phyloP scores from a whole-genome alignment of 1,284 basidiomycete genomes.

The Microbotryum intermedium region DNA sequence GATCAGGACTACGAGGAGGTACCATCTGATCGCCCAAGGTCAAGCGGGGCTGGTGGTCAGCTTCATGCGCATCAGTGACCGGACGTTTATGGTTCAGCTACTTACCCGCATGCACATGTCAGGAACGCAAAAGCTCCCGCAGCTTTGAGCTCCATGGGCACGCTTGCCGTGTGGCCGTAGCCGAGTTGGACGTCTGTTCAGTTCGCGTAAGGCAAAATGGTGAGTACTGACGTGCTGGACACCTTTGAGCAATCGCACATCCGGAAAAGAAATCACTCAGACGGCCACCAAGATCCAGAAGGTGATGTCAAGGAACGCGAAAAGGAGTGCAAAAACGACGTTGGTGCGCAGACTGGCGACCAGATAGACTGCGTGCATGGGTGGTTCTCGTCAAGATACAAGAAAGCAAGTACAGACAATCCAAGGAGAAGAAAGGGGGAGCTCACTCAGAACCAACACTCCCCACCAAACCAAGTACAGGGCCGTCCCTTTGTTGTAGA shows the following conservation, averaged over 20 bases:
- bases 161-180: constrained; percentile 6
- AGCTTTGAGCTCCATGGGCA: constrained; percentile 12
- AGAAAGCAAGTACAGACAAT: too few relatives aligned
- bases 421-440: neutral
- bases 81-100: neutral
- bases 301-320: constrained; percentile 26
- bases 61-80: neutral
- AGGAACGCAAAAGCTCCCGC: constrained; percentile 32
- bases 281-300: constrained; percentile 28
- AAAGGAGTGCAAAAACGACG: constrained; percentile 30
- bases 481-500: constrained; percentile 26
- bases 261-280: neutral
- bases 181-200: constrained; percentile 24
- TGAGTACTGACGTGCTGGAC: neutral
- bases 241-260: neutral
- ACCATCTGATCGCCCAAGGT: constrained; percentile 6
- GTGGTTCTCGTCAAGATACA: neutral
- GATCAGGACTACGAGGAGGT: constrained; percentile 21
- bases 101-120: constrained; percentile 22
- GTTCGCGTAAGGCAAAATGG: neutral
- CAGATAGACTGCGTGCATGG: constrained; percentile 9
- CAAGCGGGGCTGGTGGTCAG: neutral
- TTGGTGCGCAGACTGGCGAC: constrained; percentile 32
- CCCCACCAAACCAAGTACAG: constrained; percentile 24
- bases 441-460: constrained; percentile 24